Evolutionary conservation across 2,329 filamentous ascomycete genomes (phyloP).

Genomic region (Basipetospora chlamydospora): DNA sequence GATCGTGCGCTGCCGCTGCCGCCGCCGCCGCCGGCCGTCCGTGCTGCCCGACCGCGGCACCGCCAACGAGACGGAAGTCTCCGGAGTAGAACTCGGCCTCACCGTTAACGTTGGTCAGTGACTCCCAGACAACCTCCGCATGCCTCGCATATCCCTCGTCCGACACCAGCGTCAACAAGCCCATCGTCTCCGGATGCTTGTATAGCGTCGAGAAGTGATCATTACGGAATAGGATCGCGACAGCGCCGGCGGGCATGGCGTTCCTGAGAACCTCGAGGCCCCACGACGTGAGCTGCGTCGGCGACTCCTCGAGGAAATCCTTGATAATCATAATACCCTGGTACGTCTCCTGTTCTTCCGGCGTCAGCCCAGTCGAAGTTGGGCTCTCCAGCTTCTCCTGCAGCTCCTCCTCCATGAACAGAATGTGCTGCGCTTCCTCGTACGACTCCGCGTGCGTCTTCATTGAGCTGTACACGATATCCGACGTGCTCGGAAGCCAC

Average conservation of each 20-base stretch:
- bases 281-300: slow-evolving; percentile 74
- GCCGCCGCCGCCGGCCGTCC: slow-evolving; percentile 5
- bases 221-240: slow-evolving; percentile 90
- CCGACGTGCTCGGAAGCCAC: slow-evolving; percentile 63
- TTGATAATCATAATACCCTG: slow-evolving; percentile 78
- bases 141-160: slow-evolving; percentile 82
- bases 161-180: slow-evolving; percentile 74
- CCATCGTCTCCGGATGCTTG: slow-evolving; percentile 63
- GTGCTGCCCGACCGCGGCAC: slow-evolving; percentile 17
- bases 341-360: slow-evolving; percentile 64
- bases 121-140: slow-evolving; percentile 93
- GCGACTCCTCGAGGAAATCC: slow-evolving; percentile 60
- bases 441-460: slow-evolving; percentile 66
- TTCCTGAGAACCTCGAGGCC: slow-evolving; percentile 63
- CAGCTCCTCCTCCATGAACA: slow-evolving; percentile 80
- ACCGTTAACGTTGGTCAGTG: slow-evolving; percentile 74
- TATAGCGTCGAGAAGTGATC: slow-evolving; percentile 95
- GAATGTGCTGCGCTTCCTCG: slow-evolving; percentile 79
- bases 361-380: slow-evolving; percentile 35
- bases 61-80: slow-evolving; percentile 76
- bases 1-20: not conserved
- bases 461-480: slow-evolving; percentile 55
- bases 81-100: slow-evolving; percentile 78
- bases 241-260: slow-evolving; percentile 57
- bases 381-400: slow-evolving; percentile 54